Evolutionary conservation across 768 basidiomycete genomes (phyloP).

Genomic region (Pleurotus ostreatus): DNA sequence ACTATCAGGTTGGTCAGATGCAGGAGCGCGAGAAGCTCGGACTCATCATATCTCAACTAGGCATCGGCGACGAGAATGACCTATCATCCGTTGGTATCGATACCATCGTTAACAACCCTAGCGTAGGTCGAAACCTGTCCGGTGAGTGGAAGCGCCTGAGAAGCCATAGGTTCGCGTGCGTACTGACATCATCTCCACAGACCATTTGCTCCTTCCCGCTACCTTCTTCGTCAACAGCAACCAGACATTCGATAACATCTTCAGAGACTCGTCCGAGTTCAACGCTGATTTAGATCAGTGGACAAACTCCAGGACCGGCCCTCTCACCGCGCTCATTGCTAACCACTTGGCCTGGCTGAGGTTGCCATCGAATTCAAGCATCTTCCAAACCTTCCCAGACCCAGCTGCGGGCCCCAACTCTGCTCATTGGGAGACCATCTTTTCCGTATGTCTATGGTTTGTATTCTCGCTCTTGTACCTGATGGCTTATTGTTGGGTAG

Average conservation of each 20-base stretch:
- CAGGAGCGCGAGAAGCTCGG: not conserved
- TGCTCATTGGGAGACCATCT: slow-evolving; percentile 25
- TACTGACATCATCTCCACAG: not conserved
- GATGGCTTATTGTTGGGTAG: not conserved
- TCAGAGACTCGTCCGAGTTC: not conserved
- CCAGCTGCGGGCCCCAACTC: slow-evolving; percentile 23
- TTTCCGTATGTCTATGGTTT: slow-evolving; percentile 19
- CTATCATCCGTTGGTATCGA: slow-evolving; percentile 13
- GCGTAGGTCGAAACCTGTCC: slow-evolving; percentile 4
- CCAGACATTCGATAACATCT: slow-evolving; percentile 13
- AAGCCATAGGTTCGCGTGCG: not conserved
- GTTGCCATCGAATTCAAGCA: slow-evolving; percentile 17
- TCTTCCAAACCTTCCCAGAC: slow-evolving; percentile 19
- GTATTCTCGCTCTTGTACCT: no score
- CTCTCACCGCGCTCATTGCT: slow-evolving; percentile 13
- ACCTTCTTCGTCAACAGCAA: slow-evolving; percentile 18
- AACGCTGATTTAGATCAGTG: slow-evolving; percentile 14
- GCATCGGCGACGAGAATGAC: slow-evolving; percentile 1
- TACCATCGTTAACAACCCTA: slow-evolving; percentile 11
- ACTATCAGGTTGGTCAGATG: not conserved
- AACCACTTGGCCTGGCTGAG: slow-evolving; percentile 20
- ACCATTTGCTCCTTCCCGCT: slow-evolving; percentile 10
- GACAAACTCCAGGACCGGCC: slow-evolving; percentile 15
- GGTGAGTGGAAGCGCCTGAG: not conserved
- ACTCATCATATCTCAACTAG: not conserved